These are phyloP conservation scores for Aspergillus terreus DNA, from an alignment of 2,329 filamentous ascomycete genomes.

Conservation along the genomic window DNA sequence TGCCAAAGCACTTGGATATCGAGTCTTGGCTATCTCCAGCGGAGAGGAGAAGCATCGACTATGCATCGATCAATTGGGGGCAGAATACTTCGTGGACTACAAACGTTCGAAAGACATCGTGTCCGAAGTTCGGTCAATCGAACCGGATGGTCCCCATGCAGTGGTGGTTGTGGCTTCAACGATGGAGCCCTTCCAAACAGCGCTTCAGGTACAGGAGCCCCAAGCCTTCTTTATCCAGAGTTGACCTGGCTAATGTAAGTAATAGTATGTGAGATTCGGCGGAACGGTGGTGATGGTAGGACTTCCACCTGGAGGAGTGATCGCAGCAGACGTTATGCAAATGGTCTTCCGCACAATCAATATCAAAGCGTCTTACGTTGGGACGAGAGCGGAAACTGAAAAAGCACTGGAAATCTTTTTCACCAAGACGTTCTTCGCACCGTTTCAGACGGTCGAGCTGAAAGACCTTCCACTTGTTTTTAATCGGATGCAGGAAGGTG, in stretches of 20 bases:
- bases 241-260: background rate
- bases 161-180: conserved; percentile 77
- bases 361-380: conserved; percentile 88
- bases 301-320: conserved; percentile 72
- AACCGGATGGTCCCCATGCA: conserved; percentile 76
- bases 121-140: conserved; percentile 75
- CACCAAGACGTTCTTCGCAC: background rate
- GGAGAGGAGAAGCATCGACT: conserved; percentile 75
- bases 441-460: too few relatives aligned
- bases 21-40: conserved; percentile 74
- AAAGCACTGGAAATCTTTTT: conserved; percentile 87
- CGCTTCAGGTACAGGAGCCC: conserved; percentile 30
- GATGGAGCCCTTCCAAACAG: conserved; percentile 92
- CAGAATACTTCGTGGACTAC: conserved; percentile 74
- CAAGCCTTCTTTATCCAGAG: too few relatives aligned
- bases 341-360: conserved; percentile 81
- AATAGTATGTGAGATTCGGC: conserved; percentile 71
- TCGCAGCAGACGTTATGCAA: conserved; percentile 72
- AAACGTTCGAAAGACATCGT: conserved; percentile 67
- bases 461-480: too few relatives aligned
- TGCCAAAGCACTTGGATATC: conserved; percentile 82
- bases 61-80: conserved; percentile 61
- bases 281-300: conserved; percentile 84
- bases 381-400: conserved; percentile 77
- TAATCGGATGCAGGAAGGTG: too few relatives aligned